Conservation (phyloP, 2,329 filamentous ascomycete genomes). For the Talaromyces sp. region DNA sequence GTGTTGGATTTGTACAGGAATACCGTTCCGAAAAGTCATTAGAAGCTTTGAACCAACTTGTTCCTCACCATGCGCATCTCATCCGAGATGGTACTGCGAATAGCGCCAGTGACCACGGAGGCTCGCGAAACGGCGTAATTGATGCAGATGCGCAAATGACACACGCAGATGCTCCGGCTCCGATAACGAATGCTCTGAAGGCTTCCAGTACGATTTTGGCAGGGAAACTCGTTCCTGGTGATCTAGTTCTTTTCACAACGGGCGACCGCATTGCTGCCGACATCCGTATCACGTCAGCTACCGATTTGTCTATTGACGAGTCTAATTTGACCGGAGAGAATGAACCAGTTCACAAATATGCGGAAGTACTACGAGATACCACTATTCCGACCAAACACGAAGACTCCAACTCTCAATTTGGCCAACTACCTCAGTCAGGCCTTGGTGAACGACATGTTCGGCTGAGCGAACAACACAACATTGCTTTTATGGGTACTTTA, state of each 20-base stretch:
- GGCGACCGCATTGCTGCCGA: conserved; percentile 96
- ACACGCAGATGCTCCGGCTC: conserved; percentile 47
- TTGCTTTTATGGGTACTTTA: conserved; percentile 96
- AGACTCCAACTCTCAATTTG: conserved; percentile 52
- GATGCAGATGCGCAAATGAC: conserved; percentile 51
- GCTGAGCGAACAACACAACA: conserved; percentile 76
- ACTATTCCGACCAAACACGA: conserved; percentile 26
- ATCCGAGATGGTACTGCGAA: conserved; percentile 58
- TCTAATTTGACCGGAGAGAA: conserved; percentile 97
- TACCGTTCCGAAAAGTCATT: conserved; percentile 97
- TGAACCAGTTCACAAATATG: conserved; percentile 77
- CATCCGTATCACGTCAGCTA: conserved; percentile 84
- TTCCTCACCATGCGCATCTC: conserved; percentile 94
- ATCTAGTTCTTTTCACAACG: conserved; percentile 89
- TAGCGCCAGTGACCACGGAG: conserved; percentile 24
- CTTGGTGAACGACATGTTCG: conserved; percentile 63
- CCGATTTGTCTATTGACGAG: conserved; percentile 89
- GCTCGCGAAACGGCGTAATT: conserved; percentile 26
- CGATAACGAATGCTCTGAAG: conserved; percentile 63
- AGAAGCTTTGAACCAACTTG: conserved; percentile 87
- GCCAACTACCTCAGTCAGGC: conserved; percentile 56
- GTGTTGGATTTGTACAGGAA: conserved; percentile 94
- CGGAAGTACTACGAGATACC: conserved; percentile 53
- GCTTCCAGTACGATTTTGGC: conserved; percentile 84
- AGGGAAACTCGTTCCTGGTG: conserved; percentile 81